A percentile compares a stretch with the other conserved stretches of the same genome.
These are phyloP conservation scores for Saturnispora sekii DNA, from an alignment of 805 yeast genomes.

Conservation along the genomic window DNA sequence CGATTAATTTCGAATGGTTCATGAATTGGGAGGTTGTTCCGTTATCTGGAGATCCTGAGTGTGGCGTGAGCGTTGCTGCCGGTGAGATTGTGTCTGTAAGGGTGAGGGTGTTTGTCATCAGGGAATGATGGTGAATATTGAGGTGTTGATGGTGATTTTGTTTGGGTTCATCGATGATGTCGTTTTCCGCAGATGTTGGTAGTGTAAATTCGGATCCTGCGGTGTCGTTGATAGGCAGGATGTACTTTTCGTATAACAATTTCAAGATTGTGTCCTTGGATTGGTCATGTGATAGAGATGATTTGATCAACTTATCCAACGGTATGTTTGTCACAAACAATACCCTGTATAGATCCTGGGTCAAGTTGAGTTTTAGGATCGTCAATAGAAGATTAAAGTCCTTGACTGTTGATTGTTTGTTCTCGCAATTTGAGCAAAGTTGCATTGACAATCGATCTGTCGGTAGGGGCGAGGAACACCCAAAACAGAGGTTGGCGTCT, in stretches of 20 bases:
- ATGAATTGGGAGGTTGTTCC: slow-evolving; percentile 2
- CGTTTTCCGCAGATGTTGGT: slow-evolving; percentile 10
- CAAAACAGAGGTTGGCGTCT: slow-evolving; percentile 11
- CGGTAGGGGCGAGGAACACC: slow-evolving; percentile 10
- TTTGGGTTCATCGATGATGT: slow-evolving; percentile 4
- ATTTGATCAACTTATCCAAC: slow-evolving; percentile 16
- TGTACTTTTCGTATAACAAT: slow-evolving; percentile 21
- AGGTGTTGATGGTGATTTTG: not conserved
- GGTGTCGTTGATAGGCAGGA: slow-evolving; percentile 22
- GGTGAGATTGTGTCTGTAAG: slow-evolving; percentile 7
- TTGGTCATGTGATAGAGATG: slow-evolving; percentile 16
- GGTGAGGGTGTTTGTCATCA: not conserved
- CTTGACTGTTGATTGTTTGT: slow-evolving; percentile 18
- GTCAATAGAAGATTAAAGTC: slow-evolving; percentile 20
- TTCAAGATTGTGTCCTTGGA: slow-evolving; percentile 18
- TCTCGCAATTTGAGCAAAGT: slow-evolving; percentile 20
- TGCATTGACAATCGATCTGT: slow-evolving; percentile 12
- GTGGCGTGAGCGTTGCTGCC: slow-evolving; percentile 7
- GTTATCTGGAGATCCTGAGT: not conserved
- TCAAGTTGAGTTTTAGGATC: slow-evolving; percentile 18
- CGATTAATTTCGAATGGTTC: not conserved
- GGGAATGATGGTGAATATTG: too few species aligned
- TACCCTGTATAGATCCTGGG: slow-evolving; percentile 20
- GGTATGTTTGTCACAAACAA: slow-evolving; percentile 17
- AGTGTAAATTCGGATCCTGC: slow-evolving; percentile 24